Percentiles rank a stretch among this genome's conserved stretches.
phyloP scores from a whole-genome alignment of 2,329 filamentous ascomycete species.

The Endocalyx cinctus region DNA sequence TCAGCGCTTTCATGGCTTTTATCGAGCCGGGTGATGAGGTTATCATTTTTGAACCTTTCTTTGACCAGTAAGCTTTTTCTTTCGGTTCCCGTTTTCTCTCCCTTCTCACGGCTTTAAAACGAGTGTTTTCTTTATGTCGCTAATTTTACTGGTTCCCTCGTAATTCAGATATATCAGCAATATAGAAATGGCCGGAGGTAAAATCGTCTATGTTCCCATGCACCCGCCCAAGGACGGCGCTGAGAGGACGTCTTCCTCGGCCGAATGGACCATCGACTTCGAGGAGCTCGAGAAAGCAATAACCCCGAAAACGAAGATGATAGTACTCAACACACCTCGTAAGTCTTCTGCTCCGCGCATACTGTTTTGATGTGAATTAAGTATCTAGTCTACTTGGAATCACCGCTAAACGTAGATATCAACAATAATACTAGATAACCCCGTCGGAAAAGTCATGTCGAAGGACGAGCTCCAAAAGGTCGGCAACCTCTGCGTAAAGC shows the following conservation, averaged over 20 bases:
- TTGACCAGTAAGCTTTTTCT: slow-evolving; percentile 86
- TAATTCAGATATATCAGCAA: slow-evolving; percentile 77
- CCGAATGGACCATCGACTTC: slow-evolving; percentile 85
- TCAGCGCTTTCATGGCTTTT: slow-evolving; percentile 97
- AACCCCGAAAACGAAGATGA: slow-evolving; percentile 88
- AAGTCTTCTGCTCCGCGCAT: slow-evolving; percentile 6
- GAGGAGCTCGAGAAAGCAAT: slow-evolving; percentile 76
- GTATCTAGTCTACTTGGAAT: no score
- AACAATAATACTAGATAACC: no score
- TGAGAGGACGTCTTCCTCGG: slow-evolving; percentile 73
- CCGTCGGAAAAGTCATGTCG: slow-evolving; percentile 92
- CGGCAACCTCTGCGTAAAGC: slow-evolving; percentile 82
- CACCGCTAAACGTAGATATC: no score
- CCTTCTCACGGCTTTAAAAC: no score
- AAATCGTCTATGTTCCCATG: slow-evolving; percentile 91
- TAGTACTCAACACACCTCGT: slow-evolving; percentile 77
- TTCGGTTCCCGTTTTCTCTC: no score
- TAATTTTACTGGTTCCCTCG: slow-evolving; percentile 1
- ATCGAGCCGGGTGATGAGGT: slow-evolving; percentile 93
- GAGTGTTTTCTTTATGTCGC: no score
- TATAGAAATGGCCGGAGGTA: slow-evolving; percentile 96
- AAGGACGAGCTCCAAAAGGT: slow-evolving; percentile 78
- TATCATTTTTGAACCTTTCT: slow-evolving; percentile 97
- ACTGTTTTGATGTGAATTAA: slow-evolving; percentile 8
- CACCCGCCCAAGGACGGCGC: slow-evolving; percentile 80